Percentiles rank a stretch among this genome's conserved stretches.
Evolutionary conservation across 352 stramenopile species (phyloP).

Genomic region (Globisporangium paddicum): DNA sequence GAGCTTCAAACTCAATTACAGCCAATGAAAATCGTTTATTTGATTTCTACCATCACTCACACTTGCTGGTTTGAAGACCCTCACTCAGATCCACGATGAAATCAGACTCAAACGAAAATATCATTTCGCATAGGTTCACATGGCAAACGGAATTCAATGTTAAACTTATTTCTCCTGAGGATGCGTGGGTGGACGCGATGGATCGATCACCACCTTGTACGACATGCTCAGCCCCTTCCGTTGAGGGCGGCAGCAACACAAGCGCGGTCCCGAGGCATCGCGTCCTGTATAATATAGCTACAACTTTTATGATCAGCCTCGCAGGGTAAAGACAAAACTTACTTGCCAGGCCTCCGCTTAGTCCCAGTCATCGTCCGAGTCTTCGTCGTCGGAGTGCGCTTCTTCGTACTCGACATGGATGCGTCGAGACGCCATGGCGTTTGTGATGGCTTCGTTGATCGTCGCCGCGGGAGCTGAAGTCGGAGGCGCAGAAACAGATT

Average conservation of each 20-base stretch:
- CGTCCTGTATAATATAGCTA: conserved; percentile 4
- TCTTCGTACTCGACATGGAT: conserved; percentile 83
- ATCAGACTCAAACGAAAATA: not conserved
- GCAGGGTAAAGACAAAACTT: conserved; percentile 1
- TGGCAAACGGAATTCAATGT: not conserved
- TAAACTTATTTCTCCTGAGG: not conserved
- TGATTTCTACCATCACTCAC: not conserved
- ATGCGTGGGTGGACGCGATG: not conserved
- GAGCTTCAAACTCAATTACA: not conserved
- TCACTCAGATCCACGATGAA: not conserved
- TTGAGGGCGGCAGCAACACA: conserved; percentile 6
- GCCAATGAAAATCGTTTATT: not conserved
- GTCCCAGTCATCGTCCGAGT: conserved; percentile 82
- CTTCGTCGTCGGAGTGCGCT: conserved; percentile 41
- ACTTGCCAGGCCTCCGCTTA: conserved; percentile 13
- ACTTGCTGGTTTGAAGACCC: not conserved
- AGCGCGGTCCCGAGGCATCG: not conserved
- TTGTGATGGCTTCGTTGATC: conserved; percentile 78
- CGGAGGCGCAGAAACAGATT: conserved; percentile 17
- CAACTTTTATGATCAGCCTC: not conserved
- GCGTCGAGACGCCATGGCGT: conserved; percentile 72
- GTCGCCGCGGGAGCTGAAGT: conserved; percentile 39
- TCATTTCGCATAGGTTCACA: not conserved
- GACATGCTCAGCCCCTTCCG: conserved; percentile 8
- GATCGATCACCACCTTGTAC: not conserved